phyloP scores from a whole-genome alignment of 768 basidiomycete species.

The Leucocoprinus birnbaumii region DNA sequence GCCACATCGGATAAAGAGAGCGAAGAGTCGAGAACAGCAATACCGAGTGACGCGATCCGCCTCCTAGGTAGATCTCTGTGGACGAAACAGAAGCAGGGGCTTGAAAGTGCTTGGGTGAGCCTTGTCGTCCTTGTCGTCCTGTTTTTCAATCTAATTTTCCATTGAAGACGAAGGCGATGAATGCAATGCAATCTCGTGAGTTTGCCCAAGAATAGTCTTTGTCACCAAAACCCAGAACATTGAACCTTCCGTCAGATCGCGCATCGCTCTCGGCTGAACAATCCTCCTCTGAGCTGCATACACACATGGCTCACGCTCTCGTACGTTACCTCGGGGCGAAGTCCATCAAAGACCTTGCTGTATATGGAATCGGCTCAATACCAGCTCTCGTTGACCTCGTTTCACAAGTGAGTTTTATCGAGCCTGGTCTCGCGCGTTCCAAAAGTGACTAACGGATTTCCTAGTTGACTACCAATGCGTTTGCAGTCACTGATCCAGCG shows the following conservation, averaged over 20 bases:
- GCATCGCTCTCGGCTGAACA: constrained; percentile 35
- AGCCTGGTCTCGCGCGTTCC: constrained; percentile 1
- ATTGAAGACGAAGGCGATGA: constrained; percentile 58
- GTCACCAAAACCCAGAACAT: no score
- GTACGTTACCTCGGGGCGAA: constrained; percentile 66
- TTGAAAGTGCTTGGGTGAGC: constrained; percentile 55
- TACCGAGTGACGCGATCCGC: constrained; percentile 79
- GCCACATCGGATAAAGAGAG: constrained; percentile 21
- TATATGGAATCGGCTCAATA: constrained; percentile 53
- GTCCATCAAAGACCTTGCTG: constrained; percentile 55
- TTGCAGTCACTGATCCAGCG: constrained; percentile 77
- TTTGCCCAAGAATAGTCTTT: no score
- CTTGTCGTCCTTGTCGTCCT: no score
- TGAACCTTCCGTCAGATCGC: constrained; percentile 43
- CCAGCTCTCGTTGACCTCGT: constrained; percentile 67
- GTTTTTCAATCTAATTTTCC: not conserved
- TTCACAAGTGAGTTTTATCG: constrained; percentile 59
- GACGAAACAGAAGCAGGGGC: constrained; percentile 54
- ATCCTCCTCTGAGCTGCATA: constrained; percentile 45
- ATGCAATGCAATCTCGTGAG: constrained; percentile 76
- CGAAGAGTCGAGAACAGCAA: constrained; percentile 15
- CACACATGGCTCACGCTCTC: constrained; percentile 71
- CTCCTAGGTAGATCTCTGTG: constrained; percentile 77
- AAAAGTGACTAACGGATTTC: no score
- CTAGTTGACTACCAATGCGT: constrained; percentile 90